A percentile compares a stretch with the other conserved stretches of the same genome.
These are phyloP conservation scores for Boletus sp. DNA, from an alignment of 768 basidiomycete genomes.

Conservation along the genomic window DNA sequence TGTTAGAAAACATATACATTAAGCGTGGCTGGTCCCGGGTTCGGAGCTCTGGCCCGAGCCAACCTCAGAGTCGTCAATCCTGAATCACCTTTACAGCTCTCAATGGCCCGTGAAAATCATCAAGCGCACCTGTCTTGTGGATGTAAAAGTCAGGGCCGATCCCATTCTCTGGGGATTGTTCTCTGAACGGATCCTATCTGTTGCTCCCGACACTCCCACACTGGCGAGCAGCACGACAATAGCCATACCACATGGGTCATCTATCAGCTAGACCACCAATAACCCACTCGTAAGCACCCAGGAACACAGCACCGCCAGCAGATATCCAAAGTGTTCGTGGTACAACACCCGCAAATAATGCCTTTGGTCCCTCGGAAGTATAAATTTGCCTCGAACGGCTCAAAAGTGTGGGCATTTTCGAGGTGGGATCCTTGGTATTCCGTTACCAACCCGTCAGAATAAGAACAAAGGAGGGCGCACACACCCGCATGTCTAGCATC, in stretches of 20 bases:
- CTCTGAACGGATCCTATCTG: background rate
- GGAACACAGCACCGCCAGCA: constrained; percentile 92
- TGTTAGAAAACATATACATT: no score
- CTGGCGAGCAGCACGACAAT: background rate
- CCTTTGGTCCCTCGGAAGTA: constrained; percentile 60
- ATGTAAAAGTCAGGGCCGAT: background rate
- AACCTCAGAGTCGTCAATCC: no score
- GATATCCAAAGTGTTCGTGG: constrained; percentile 97
- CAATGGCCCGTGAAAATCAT: background rate
- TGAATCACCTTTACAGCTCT: no score
- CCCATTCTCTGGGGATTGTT: background rate
- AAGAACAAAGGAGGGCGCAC: constrained; percentile 17
- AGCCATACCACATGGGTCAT: constrained; percentile 3
- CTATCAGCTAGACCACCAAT: constrained; percentile 45
- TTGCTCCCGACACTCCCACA: background rate
- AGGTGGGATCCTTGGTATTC: constrained; percentile 44
- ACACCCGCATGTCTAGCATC: constrained; percentile 87
- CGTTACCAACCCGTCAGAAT: background rate
- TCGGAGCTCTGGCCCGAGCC: no score
- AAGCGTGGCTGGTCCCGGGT: no score
- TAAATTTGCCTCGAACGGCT: constrained; percentile 66
- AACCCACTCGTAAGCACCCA: constrained; percentile 93
- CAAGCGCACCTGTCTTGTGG: background rate
- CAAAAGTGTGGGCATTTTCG: constrained; percentile 51
- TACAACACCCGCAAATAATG: constrained; percentile 82